Conservation (phyloP, 139 green algal genomes). For the Monoraphidium neglectum region DNA sequence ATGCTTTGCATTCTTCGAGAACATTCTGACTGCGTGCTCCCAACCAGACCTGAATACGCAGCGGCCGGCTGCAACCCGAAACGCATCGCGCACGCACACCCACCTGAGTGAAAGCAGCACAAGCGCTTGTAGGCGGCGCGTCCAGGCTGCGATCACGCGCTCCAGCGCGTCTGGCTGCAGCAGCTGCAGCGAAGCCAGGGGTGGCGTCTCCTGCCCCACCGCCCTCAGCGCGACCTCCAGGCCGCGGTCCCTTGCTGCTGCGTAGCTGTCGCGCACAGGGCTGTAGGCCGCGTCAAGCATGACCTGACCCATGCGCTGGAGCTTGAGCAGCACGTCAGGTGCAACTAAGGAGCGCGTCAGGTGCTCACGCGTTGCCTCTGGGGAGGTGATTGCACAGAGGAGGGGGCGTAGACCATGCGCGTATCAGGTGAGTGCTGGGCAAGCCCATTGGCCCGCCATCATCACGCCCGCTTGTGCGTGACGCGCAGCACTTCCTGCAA, state of each 20-base stretch:
- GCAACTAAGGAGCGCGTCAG: constrained; percentile 2
- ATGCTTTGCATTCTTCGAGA: neutral
- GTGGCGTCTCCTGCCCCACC: constrained; percentile 10
- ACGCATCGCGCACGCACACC: neutral
- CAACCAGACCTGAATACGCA: too few relatives aligned
- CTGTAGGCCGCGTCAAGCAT: constrained; percentile 6
- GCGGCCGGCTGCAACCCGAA: too few relatives aligned
- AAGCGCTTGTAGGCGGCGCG: neutral
- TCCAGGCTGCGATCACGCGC: neutral
- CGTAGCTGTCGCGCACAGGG: neutral
- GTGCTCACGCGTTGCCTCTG: neutral
- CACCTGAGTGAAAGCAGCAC: constrained; percentile 24
- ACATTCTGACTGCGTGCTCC: too few relatives aligned
- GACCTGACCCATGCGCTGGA: constrained; percentile 21
- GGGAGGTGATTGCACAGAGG: too few relatives aligned
- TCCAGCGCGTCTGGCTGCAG: constrained; percentile 21
- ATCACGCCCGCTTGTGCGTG: too few relatives aligned
- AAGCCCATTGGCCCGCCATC: too few relatives aligned
- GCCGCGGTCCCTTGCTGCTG: neutral
- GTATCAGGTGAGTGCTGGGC: too few relatives aligned
- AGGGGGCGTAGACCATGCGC: too few relatives aligned
- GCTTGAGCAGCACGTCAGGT: constrained; percentile 7
- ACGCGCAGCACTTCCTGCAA: too few relatives aligned
- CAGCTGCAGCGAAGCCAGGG: neutral
- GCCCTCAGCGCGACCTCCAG: neutral